Base-by-base conservation (phyloP, 164 flowering plant genomes). In the Sedum album region DNA sequence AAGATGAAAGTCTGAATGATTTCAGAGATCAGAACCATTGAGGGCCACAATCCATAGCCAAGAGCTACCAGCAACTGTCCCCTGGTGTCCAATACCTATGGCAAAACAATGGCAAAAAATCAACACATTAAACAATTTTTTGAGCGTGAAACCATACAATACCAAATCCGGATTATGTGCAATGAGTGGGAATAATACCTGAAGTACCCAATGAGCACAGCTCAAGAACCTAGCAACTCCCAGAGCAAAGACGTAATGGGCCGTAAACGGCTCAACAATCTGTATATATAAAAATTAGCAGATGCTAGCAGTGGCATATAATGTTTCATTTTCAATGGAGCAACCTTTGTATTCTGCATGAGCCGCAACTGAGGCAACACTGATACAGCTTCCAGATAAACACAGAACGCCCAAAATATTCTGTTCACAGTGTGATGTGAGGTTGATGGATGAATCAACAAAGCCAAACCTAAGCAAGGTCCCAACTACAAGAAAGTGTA, bases 231-330 rank as follows among this genome's bases (percentile, higher is more conserved):
- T 88, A 20, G 98, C 96, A 63, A 93, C 84, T 18, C 98, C 97
- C 78, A 91, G 69, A 57, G 98, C 97, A 83, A 93, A 93, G 38
- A 93, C 96, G 77, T 91, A 93, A 77, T 93, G 98, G 75, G 98
- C 97, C 7, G 98, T 93, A 75, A 93, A 91, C 69, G 98, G 90
- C 75, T 93, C 97, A 76, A 93, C 96, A 75, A 93, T 91, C 98
- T 93, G 88, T 17, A 48, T 48, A 48, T 18, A 69, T 68, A 31
- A n/a, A 66, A 14, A 49, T 39, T 48, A 48, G 21, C 13, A 13
- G 18, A 48, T 48, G 35, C 31, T 0, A 21, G 35, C 30, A 72
- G 39, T 33, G 18, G 46, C 1, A 39, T 66, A 33, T 68, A 38
- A 2, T 23, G 5, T 14, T 33, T 8, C 44, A 71, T 28, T n/a